Evolutionary conservation across 371 early-diverging fungal species (phyloP).

Genomic region (Zopfochytrium polystomum): DNA sequence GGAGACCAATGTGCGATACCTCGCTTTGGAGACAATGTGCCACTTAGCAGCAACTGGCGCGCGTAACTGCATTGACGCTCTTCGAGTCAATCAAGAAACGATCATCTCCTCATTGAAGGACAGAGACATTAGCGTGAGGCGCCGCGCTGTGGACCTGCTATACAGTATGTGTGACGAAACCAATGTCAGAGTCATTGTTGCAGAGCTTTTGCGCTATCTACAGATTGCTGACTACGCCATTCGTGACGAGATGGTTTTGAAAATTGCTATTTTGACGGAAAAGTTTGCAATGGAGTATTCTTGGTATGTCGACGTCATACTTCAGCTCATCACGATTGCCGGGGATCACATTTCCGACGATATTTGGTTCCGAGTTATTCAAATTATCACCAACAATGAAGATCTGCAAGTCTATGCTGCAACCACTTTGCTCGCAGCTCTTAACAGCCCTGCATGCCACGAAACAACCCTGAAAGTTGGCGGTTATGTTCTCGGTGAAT

Average conservation of each 20-base stretch:
- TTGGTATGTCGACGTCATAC: constrained; percentile 97
- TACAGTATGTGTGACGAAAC: constrained; percentile 93
- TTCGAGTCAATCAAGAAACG: constrained; percentile 84
- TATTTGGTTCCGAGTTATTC: constrained; percentile 95
- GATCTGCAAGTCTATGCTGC: constrained; percentile 92
- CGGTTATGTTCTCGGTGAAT: constrained; percentile 94
- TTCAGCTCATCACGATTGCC: constrained; percentile 90
- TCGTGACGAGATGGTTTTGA: constrained; percentile 94
- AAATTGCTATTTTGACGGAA: constrained; percentile 96
- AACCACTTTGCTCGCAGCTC: constrained; percentile 72
- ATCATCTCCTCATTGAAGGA: constrained; percentile 86
- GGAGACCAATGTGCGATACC: constrained; percentile 92
- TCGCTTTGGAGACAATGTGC: constrained; percentile 95
- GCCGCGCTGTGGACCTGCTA: constrained; percentile 91
- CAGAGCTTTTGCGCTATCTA: constrained; percentile 85
- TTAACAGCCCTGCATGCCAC: constrained; percentile 82
- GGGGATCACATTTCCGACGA: constrained; percentile 95
- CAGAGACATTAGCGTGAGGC: constrained; percentile 93
- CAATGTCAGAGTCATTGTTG: constrained; percentile 83
- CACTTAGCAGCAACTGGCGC: constrained; percentile 82
- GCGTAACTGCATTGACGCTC: constrained; percentile 71
- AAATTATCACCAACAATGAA: constrained; percentile 92
- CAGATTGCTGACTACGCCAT: constrained; percentile 85
- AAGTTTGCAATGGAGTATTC: constrained; percentile 94
- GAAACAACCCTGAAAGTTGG: constrained; percentile 93